Percentiles rank a stretch among this genome's conserved stretches.
phyloP scores from a whole-genome alignment of 208 protist genomes.

The Lotmaria passim region DNA sequence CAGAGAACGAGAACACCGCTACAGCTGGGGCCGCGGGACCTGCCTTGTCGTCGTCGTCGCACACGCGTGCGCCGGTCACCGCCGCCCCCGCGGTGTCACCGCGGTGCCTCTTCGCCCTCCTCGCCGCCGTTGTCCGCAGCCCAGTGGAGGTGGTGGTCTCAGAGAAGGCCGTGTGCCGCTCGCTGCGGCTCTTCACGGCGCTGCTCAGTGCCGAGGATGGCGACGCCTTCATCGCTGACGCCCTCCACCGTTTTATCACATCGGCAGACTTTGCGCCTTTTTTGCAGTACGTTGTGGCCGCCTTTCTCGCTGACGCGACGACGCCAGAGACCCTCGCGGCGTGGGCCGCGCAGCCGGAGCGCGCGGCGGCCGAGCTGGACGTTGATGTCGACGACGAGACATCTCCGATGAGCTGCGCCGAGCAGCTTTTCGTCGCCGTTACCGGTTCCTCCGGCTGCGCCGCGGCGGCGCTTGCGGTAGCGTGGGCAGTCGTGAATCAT shows the following conservation, averaged over 20 bases:
- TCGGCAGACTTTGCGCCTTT: constrained; percentile 23
- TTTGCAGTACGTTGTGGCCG: constrained; percentile 44
- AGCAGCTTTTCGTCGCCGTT: constrained; percentile 79
- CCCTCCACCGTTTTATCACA: constrained; percentile 25
- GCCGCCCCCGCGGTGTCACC: background rate
- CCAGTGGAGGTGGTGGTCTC: constrained; percentile 46
- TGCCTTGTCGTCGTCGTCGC: background rate
- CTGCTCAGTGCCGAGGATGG: constrained; percentile 59
- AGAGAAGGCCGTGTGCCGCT: constrained; percentile 71
- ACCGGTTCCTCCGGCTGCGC: constrained; percentile 64
- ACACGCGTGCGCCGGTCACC: background rate
- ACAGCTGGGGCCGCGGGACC: background rate
- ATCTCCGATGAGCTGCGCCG: constrained; percentile 44
- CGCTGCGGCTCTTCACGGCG: constrained; percentile 48
- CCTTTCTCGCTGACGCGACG: constrained; percentile 64
- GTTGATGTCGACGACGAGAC: constrained; percentile 61
- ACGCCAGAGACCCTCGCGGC: constrained; percentile 29
- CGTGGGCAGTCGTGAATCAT: constrained; percentile 63
- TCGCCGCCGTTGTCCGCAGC: constrained; percentile 38
- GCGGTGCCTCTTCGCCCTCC: constrained; percentile 28
- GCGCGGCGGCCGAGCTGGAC: constrained; percentile 53
- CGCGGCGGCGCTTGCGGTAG: constrained; percentile 22
- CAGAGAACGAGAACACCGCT: background rate
- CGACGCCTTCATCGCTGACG: constrained; percentile 42
- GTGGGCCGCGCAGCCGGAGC: constrained; percentile 64